phyloP scores from a whole-genome alignment of 2,329 filamentous ascomycete species.

The Colletotrichum sp. region DNA sequence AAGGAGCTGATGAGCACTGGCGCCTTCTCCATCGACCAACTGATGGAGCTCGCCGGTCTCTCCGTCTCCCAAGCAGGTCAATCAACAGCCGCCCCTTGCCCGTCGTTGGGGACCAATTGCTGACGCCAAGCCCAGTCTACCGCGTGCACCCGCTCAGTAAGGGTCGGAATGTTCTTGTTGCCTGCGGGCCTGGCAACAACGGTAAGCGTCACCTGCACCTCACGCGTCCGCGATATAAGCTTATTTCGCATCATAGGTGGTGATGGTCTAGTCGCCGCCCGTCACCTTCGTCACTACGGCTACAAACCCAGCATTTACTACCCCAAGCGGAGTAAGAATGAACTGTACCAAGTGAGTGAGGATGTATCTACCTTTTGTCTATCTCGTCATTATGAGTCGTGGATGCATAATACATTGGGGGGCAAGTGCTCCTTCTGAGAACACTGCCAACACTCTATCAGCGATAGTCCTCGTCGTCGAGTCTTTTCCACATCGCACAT shows the following conservation, averaged over 20 bases:
- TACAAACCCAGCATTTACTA: constrained; percentile 91
- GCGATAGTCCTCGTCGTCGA: constrained; percentile 6
- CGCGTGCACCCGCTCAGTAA: constrained; percentile 77
- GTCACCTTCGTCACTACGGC: constrained; percentile 90
- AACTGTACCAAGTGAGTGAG: constrained; percentile 76
- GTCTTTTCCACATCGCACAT: neutral
- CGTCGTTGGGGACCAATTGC: neutral
- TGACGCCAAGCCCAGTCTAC: constrained; percentile 65
- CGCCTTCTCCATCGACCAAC: constrained; percentile 91
- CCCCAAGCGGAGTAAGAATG: constrained; percentile 89
- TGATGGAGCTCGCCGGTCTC: constrained; percentile 95
- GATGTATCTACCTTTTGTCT: constrained; percentile 6
- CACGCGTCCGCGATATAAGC: neutral
- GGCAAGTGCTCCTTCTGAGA: neutral
- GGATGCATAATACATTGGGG: neutral
- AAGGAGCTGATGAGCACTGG: constrained; percentile 90
- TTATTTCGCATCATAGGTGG: constrained; percentile 63
- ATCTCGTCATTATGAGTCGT: neutral
- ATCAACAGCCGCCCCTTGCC: neutral
- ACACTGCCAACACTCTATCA: neutral
- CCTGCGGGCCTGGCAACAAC: constrained; percentile 86
- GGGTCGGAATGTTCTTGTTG: constrained; percentile 79
- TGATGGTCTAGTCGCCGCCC: constrained; percentile 91
- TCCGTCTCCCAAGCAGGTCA: constrained; percentile 89
- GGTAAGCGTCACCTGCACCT: constrained; percentile 42